A percentile compares a stretch with the other conserved stretches of the same genome.
phyloP scores from a whole-genome alignment of 768 basidiomycete genomes.

The Coprinopsis sp. region DNA sequence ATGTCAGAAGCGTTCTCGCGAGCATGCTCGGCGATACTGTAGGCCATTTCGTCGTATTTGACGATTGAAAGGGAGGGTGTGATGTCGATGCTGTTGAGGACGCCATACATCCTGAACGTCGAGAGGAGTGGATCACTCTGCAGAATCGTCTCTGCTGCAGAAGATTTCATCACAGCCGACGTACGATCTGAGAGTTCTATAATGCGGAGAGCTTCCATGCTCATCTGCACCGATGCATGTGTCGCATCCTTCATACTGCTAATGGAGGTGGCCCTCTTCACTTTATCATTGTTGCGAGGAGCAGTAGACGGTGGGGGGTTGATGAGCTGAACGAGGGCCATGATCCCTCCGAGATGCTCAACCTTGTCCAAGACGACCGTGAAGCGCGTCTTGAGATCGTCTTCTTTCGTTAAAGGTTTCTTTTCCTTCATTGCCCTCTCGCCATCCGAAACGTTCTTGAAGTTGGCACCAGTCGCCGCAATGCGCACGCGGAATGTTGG shows the following conservation, averaged over 20 bases:
- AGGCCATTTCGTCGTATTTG: slow-evolving; percentile 66
- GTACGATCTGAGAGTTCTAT: slow-evolving; percentile 85
- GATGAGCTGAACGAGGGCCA: slow-evolving; percentile 85
- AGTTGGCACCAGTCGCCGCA: slow-evolving; percentile 41
- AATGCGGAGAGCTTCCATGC: slow-evolving; percentile 75
- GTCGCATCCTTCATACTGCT: slow-evolving; percentile 7
- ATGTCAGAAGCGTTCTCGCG: slow-evolving; percentile 57
- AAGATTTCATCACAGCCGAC: slow-evolving; percentile 84
- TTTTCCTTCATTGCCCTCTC: slow-evolving; percentile 18
- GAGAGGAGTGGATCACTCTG: slow-evolving; percentile 68
- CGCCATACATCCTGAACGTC: slow-evolving; percentile 74
- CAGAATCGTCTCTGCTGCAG: slow-evolving; percentile 60
- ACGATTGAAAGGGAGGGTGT: slow-evolving; percentile 69
- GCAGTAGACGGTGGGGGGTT: slow-evolving; percentile 31
- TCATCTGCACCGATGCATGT: slow-evolving; percentile 23
- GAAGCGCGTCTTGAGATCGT: slow-evolving; percentile 53
- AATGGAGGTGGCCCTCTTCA: not conserved
- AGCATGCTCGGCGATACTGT: slow-evolving; percentile 67
- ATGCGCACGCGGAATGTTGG: slow-evolving; percentile 51
- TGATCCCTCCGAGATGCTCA: slow-evolving; percentile 84
- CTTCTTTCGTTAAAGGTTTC: slow-evolving; percentile 11
- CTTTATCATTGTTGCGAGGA: slow-evolving; percentile 2
- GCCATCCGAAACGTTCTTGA: slow-evolving; percentile 39
- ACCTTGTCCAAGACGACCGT: slow-evolving; percentile 86
- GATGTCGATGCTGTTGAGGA: slow-evolving; percentile 64